Evolutionary conservation across 345 rosid species (phyloP).

Genomic region (Bruguiera gymnorhiza): DNA sequence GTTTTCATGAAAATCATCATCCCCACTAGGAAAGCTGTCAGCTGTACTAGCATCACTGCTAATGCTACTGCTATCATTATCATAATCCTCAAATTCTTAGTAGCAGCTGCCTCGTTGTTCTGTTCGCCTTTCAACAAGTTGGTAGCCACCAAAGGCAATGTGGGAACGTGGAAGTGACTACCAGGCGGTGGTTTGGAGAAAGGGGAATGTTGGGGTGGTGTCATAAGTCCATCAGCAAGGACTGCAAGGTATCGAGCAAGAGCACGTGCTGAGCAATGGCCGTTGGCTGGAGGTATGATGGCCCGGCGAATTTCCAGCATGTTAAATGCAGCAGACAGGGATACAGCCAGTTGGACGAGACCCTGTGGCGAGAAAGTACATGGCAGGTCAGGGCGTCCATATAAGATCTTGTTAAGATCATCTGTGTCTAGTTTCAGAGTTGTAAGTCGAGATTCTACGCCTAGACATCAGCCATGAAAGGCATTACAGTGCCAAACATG

Average conservation of each 20-base stretch:
- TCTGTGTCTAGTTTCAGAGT: slow-evolving; percentile 56
- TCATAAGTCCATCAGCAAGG: slow-evolving; percentile 62
- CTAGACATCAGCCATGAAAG: slow-evolving; percentile 33
- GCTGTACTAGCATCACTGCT: slow-evolving; percentile 18
- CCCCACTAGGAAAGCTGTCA: slow-evolving; percentile 15
- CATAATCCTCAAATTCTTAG: slow-evolving; percentile 23
- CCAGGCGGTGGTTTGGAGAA: slow-evolving; percentile 73
- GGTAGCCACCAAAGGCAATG: slow-evolving; percentile 33
- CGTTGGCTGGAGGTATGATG: slow-evolving; percentile 84
- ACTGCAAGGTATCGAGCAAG: slow-evolving; percentile 95
- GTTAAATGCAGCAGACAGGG: slow-evolving; percentile 65
- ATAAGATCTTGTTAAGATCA: slow-evolving; percentile 49
- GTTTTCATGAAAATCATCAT: slow-evolving; percentile 15
- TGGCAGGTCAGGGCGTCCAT: slow-evolving; percentile 49
- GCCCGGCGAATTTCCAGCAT: slow-evolving; percentile 76
- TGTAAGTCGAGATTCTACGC: slow-evolving; percentile 93
- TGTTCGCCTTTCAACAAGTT: slow-evolving; percentile 35
- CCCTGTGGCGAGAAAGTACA: slow-evolving; percentile 60
- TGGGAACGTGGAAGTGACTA: slow-evolving; percentile 70
- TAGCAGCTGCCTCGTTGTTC: slow-evolving; percentile 23
- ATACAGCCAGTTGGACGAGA: slow-evolving; percentile 35
- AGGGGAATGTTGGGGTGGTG: slow-evolving; percentile 71
- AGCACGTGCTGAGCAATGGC: slow-evolving; percentile 90
- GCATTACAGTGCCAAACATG: neutral
- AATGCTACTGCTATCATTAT: slow-evolving; percentile 20